Base-by-base conservation (phyloP, 345 rosid species). In the Lagerstroemia speciosa region DNA sequence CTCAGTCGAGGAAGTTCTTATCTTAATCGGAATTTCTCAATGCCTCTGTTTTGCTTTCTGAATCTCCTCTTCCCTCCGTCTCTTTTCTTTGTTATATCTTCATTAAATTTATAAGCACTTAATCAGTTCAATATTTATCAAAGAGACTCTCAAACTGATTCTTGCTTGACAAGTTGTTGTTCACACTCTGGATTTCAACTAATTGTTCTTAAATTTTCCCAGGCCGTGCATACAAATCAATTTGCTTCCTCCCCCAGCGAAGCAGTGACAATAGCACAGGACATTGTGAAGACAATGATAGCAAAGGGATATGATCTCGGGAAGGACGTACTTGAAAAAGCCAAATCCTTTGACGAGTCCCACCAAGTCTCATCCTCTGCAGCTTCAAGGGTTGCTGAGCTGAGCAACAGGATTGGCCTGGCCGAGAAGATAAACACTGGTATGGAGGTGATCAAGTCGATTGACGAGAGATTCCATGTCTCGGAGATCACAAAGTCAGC, bases 231-330 rank as follows among this genome's bases (percentile, higher is more conserved):
- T 66, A 50, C 58, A 24, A 77, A 72, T 64, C 82, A 77, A 20
- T 79, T 82, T 65, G 87, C 75, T 68, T 76, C 90, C 16, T 70
- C 85, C 8, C 97, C 90, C 0, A 81, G 96, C 65, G 97, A 86
- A 74, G 97, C 92, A 0, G 78, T 93, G 64, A 83, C 92, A 22
- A 77, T 84, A 57, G 88, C 97, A 33, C 97, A 91, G 71, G 87
- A 91, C 67, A 87, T 86, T 34, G 93, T 93, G 40, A 85, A 73
- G 71, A 87, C 96, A 40, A 89, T 93, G 97, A 8, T 89, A 31
- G 75, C 91, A 12, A 84, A 86, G 67, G 97, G 98, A 32, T 93
- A 86, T 60, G 77, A 79, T 69, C 68, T 93, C 70, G 83, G 97
- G 64, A 85, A 89, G 82, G 93, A 93, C 29, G 97, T 82, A 0